Conservation (phyloP, 495 filamentous ascomycete genomes). For the Amniculicola lignicola region DNA sequence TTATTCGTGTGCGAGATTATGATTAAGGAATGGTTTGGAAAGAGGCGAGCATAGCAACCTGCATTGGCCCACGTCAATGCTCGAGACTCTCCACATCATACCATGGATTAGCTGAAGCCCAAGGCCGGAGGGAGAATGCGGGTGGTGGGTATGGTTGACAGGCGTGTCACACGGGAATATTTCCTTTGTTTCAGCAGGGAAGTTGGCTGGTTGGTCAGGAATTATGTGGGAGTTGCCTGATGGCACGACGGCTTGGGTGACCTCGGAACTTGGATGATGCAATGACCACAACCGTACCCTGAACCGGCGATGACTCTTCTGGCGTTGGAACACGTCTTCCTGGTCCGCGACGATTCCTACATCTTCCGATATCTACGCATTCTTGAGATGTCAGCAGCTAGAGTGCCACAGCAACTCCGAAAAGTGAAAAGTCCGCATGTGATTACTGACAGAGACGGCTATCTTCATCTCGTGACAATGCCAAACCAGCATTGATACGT, state of each 20-base stretch:
- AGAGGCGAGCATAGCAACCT: too few relatives aligned
- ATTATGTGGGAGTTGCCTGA: background rate
- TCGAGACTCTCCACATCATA: background rate
- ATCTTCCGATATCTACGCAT: constrained; percentile 52
- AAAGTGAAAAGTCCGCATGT: too few relatives aligned
- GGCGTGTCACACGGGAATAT: constrained; percentile 76
- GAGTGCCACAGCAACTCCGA: too few relatives aligned
- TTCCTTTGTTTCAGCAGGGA: constrained; percentile 61
- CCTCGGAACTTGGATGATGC: too few relatives aligned
- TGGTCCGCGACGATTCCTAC: constrained; percentile 77
- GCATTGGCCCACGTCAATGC: constrained; percentile 8
- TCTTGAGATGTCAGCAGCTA: too few relatives aligned
- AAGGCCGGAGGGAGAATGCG: too few relatives aligned
- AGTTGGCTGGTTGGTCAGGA: constrained; percentile 41
- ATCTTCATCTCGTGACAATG: background rate
- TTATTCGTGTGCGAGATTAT: too few relatives aligned
- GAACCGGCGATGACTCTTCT: constrained; percentile 83
- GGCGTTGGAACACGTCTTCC: constrained; percentile 75
- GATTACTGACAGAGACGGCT: too few relatives aligned
- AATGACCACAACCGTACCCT: constrained; percentile 48
- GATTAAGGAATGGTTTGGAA: too few relatives aligned
- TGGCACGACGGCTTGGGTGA: too few relatives aligned
- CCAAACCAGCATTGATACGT: background rate
- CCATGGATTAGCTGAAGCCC: background rate
- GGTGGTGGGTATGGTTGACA: too few relatives aligned